Evolutionary conservation across 192 early-diverging fungal genomes (phyloP), one percentile per base, ranked within the genome.

Genomic region (Entomortierella chlamydospora): DNA sequence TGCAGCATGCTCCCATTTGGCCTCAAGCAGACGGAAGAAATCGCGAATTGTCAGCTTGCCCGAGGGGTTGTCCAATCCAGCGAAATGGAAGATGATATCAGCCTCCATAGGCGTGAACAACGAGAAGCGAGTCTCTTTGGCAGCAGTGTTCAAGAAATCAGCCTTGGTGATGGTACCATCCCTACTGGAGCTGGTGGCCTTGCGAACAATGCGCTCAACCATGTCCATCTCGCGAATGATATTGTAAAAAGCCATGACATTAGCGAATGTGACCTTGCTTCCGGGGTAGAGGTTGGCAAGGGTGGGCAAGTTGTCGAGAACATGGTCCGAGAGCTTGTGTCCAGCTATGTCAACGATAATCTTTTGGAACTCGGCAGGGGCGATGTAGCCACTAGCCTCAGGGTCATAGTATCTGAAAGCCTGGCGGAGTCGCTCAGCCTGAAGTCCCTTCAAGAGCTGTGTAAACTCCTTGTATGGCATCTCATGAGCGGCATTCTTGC

Each of bases 91-190:
- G 47, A 91, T 84, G 37, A 90, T 88, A 70, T 92, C 89, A 50
- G 90, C 87, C 73, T 92, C 91, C 90, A 92, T 90, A 26, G 91
- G 91, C 4, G 90, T 92, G 71, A 91, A 87, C 12, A 86, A 33
- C 10, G 89, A 85, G 76, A 87, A 92, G 0, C 88, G 81, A 22
- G 85, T 82, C 41, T 87, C 70, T 57, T 85, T 70, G 20, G 89
- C 82, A 20, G 89, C 90, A 10, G 84, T 73, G 39, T 83, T 67
- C 51, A 90, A 72, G 72, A 92, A 92, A 49, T 92, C 91, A 11
- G 82, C 70, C 66, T 90, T 90, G 37, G 91, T 88, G 53, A 92
- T 86, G 25, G 71, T 76, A 0, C 85, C 79, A 37, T 91, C 89
- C 47, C 72, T 59, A 61, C 76, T 88, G 26, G 59, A 52, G 5